Percentiles rank a stretch among this genome's conserved stretches.
Conservation (phyloP, 352 stramenopile species). For the Phytophthora lateralis region DNA sequence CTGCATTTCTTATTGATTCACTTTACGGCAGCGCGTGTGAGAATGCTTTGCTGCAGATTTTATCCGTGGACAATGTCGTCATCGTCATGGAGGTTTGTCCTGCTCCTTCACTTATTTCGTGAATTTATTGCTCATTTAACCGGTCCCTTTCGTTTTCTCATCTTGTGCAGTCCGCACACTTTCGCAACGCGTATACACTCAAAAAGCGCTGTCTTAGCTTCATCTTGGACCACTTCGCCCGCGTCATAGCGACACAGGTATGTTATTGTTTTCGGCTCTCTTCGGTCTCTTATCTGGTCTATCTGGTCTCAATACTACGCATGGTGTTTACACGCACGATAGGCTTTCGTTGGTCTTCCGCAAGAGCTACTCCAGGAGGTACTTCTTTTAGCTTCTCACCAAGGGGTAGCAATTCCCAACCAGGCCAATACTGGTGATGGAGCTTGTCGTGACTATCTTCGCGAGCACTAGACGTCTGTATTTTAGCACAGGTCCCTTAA, state of each 20-base stretch:
- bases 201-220: conserved; percentile 86
- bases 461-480: conserved; percentile 12
- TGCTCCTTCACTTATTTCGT: neutral
- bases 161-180: conserved; percentile 64
- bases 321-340: neutral
- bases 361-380: conserved; percentile 77
- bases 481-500: neutral
- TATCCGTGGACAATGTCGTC: conserved; percentile 80
- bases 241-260: conserved; percentile 77
- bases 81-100: conserved; percentile 64
- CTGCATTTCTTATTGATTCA: neutral
- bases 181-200: conserved; percentile 67
- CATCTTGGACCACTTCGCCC: conserved; percentile 80
- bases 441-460: conserved; percentile 26
- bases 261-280: neutral
- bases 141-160: neutral
- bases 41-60: conserved; percentile 59
- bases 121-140: neutral
- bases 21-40: conserved; percentile 67
- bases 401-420: conserved; percentile 74
- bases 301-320: neutral
- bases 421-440: conserved; percentile 32
- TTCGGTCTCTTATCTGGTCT: neutral
- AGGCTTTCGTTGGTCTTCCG: conserved; percentile 70
- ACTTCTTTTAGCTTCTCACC: conserved; percentile 60